Conservation (phyloP, 2,329 filamentous ascomycete species). For the Exophiala aquamarina region DNA sequence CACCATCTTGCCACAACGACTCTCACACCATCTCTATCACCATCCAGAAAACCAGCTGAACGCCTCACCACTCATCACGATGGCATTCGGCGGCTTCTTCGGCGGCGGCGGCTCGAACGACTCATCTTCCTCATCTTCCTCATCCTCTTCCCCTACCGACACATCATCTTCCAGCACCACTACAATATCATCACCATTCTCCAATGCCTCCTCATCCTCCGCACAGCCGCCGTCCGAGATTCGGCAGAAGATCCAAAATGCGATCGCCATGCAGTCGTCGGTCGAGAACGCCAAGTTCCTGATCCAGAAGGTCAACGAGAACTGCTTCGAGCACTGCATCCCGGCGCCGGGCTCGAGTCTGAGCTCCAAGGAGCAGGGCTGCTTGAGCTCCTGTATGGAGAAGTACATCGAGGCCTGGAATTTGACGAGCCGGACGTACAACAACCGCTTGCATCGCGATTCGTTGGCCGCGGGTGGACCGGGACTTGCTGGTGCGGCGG, state of each 20-base stretch:
- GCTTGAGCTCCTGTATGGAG: slow-evolving; percentile 76
- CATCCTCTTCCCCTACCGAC: slow-evolving; percentile 7
- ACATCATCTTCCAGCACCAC: slow-evolving; percentile 9
- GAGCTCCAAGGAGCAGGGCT: slow-evolving; percentile 67
- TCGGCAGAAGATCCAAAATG: slow-evolving; percentile 44
- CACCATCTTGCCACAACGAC: too few relatives aligned
- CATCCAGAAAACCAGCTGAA: neutral
- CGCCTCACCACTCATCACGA: slow-evolving; percentile 12
- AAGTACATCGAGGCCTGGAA: slow-evolving; percentile 85
- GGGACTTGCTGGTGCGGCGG: neutral
- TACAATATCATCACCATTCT: slow-evolving; percentile 13
- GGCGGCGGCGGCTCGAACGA: slow-evolving; percentile 31
- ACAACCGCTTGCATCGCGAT: slow-evolving; percentile 63
- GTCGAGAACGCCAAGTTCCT: slow-evolving; percentile 68
- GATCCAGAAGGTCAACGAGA: slow-evolving; percentile 78
- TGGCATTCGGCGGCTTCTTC: slow-evolving; percentile 38
- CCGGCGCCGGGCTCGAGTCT: slow-evolving; percentile 67
- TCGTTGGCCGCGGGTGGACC: slow-evolving; percentile 26
- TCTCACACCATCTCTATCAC: too few relatives aligned
- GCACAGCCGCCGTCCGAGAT: slow-evolving; percentile 16
- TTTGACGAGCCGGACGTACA: slow-evolving; percentile 67
- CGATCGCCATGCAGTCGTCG: slow-evolving; percentile 64
- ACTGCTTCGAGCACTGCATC: slow-evolving; percentile 78
- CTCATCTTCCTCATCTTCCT: slow-evolving; percentile 13
- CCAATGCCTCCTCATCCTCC: slow-evolving; percentile 22